These are phyloP conservation scores for Tetrahymena borealis DNA, from an alignment of 73 alveolate species.

Conservation along the genomic window DNA sequence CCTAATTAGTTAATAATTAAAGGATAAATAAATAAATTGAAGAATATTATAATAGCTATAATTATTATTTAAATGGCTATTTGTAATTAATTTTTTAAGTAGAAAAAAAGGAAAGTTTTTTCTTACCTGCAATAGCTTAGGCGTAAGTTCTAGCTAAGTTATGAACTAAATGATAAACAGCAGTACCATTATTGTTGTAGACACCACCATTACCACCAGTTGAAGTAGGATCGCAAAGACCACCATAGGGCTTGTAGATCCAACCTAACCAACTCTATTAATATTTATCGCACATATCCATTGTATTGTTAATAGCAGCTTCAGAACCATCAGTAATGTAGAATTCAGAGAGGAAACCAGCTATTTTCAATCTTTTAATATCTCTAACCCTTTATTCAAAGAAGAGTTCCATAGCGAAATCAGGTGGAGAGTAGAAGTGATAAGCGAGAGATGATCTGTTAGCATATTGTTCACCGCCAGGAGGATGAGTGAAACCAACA, in stretches of 20 bases:
- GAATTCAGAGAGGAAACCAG: constrained; percentile 23
- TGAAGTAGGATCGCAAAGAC: not conserved
- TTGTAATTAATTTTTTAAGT: not conserved
- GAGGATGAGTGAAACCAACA: constrained; percentile 36
- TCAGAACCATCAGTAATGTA: constrained; percentile 26
- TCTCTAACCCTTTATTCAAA: constrained; percentile 6
- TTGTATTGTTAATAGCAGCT: constrained; percentile 6
- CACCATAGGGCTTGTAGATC: constrained; percentile 10
- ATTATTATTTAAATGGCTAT: no score
- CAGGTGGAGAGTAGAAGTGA: constrained; percentile 18
- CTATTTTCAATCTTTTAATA: not conserved
- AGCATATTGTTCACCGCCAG: constrained; percentile 10
- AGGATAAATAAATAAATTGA: no score
- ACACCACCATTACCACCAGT: constrained; percentile 20
- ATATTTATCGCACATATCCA: constrained; percentile 12
- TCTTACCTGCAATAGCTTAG: constrained; percentile 2
- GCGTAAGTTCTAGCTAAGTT: constrained; percentile 37
- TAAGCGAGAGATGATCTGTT: not conserved
- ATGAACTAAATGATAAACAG: not conserved
- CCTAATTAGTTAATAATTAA: no score
- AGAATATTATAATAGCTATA: no score
- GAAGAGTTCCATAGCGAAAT: not conserved
- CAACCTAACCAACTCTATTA: constrained; percentile 18
- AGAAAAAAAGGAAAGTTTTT: not conserved
- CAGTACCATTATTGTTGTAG: constrained; percentile 18